phyloP scores from a whole-genome alignment of 257 asterid species.

The Orobanche coerulescens region DNA sequence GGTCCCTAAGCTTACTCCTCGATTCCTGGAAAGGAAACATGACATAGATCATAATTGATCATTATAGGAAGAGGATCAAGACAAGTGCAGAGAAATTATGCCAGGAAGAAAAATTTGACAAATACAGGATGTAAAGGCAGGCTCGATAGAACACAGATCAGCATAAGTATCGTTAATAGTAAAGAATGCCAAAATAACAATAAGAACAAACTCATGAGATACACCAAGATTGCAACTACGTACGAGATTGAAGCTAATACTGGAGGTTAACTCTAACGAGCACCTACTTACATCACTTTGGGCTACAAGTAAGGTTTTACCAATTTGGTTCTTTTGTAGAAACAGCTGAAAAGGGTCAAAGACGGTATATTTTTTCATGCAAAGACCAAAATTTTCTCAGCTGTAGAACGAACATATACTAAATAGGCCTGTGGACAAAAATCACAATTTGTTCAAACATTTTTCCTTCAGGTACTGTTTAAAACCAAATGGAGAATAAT shows the following conservation, averaged over 20 bases:
- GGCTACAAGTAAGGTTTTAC: background rate
- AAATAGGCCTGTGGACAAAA: background rate
- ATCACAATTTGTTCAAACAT: background rate
- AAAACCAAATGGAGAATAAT: background rate
- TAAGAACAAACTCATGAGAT: background rate
- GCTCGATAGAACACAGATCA: background rate
- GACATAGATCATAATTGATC: slow-evolving; percentile 2
- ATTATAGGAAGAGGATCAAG: background rate
- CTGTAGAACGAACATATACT: background rate
- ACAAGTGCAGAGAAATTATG: background rate
- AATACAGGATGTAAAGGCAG: background rate
- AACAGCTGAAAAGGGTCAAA: too few species aligned
- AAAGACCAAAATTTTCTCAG: background rate
- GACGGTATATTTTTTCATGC: background rate
- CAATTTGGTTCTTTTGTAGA: background rate
- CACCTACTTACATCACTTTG: background rate
- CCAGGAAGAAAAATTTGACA: background rate
- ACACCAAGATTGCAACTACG: background rate
- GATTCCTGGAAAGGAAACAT: slow-evolving; percentile 39
- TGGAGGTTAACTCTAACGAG: background rate
- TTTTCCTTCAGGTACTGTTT: background rate
- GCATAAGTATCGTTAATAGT: background rate
- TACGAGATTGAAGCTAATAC: background rate
- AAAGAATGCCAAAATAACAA: background rate
- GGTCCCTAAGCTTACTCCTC: slow-evolving; percentile 29